phyloP scores from a whole-genome alignment of 2,329 filamentous ascomycete genomes.

The Xylariaceae sp. region DNA sequence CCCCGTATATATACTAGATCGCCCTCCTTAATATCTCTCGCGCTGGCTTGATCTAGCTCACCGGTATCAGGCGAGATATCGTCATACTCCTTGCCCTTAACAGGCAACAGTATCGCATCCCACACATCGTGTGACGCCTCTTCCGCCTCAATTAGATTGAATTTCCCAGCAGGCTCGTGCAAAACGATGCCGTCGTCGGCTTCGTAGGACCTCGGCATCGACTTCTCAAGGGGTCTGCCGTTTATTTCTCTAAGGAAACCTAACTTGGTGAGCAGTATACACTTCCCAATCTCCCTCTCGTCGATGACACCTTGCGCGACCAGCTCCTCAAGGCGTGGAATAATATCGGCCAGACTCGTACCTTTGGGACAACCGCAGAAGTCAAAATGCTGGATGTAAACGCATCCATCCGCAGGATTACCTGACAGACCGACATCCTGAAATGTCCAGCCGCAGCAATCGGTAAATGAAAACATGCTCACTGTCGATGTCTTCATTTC shows the following conservation, averaged over 20 bases:
- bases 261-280: background rate
- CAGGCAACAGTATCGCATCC: background rate
- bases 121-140: background rate
- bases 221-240: too few species aligned
- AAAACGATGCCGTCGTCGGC: too few species aligned
- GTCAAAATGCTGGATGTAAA: background rate
- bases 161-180: too few species aligned
- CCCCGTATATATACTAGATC: background rate
- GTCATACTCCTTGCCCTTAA: background rate
- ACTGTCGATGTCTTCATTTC: too few species aligned
- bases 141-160: background rate
- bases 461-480: background rate
- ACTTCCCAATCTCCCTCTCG: background rate
- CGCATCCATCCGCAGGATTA: constrained; percentile 4
- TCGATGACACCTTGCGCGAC: background rate
- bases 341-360: background rate
- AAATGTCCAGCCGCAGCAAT: background rate
- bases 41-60: too few species aligned
- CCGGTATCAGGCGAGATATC: too few species aligned
- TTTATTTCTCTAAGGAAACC: background rate
- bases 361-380: background rate
- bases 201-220: too few species aligned
- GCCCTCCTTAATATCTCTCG: background rate
- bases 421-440: constrained; percentile 6
- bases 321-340: background rate